Base-by-base conservation (phyloP, 1,284 basidiomycete genomes). In the Meira miltonrushii region DNA sequence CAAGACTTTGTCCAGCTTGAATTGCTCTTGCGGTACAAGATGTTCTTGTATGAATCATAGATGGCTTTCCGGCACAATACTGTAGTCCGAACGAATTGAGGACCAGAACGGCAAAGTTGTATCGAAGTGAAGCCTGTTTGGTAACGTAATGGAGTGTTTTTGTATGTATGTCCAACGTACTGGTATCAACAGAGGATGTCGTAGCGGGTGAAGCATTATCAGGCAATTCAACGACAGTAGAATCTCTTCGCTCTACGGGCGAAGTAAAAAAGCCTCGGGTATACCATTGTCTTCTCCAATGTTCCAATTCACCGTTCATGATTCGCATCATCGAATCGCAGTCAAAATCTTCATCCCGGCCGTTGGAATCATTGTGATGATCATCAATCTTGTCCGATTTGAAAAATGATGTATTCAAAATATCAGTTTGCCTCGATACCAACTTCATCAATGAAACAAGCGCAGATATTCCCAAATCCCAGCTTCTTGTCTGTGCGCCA, bases 11-110 rank as follows among this genome's bases (percentile, higher is more conserved):
- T 19, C 21, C 37, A 13, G 50, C 19, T n/a, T 17, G 39, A 19
- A 53, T 53, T 11, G 50, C 50, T 12, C 28, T n/a, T 19, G 37
- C 19, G 6, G 37, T n/a, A 53, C 50, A 23, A 23, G 17, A 53
- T 7, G 37, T n/a, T 23, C n/a, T 41, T 38, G 28, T 19, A 13
- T 39, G 17, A 12, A 19, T 15, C 13, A 12, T 53, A 5, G 17
- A n/a, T 15, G 50, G 23, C 17, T 57, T 43, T n/a, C 25, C 15
- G 2, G 55, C 40, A 2, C 92, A 89, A 72, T 94, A 89, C 79
- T 97, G 92, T 57, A 97, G 82, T 1, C 93, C 92, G 70, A 95
- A 96, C 8, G 92, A 94, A 76, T 95, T 93, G 68, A 96, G 82
- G 23, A 78, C 64, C 11, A 74, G 61, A 17, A 75, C 69, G 11